Conservation (phyloP, 1,284 basidiomycete species). For the Moesziomyces sp. region DNA sequence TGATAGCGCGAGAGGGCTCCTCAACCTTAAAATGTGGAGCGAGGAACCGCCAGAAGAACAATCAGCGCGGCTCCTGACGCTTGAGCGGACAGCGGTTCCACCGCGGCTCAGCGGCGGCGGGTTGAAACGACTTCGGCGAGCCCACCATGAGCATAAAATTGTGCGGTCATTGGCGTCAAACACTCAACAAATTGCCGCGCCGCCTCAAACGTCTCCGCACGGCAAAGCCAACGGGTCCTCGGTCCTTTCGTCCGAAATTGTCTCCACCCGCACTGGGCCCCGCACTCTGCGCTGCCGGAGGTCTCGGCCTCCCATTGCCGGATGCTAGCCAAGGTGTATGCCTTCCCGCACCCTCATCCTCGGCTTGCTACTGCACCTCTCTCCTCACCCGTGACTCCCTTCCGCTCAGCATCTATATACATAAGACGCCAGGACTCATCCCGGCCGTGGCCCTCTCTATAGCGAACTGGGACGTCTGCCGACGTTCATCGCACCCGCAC, state of each 20-base stretch:
- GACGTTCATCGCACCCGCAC: no score
- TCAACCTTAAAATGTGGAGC: slow-evolving; percentile 33
- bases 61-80: no score
- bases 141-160: not conserved
- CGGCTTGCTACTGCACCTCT: not conserved
- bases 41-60: not conserved
- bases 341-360: not conserved
- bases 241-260: slow-evolving; percentile 19
- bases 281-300: not conserved
- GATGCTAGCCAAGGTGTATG: not conserved
- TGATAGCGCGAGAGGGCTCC: no score
- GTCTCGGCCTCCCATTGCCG: not conserved
- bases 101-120: not conserved
- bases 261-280: not conserved
- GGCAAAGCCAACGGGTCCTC: not conserved
- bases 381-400: no score
- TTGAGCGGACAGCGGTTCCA: not conserved
- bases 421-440: no score
- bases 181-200: not conserved
- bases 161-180: not conserved
- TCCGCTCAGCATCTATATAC: no score
- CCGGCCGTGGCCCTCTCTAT: no score
- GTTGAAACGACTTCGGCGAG: not conserved
- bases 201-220: slow-evolving; percentile 6
- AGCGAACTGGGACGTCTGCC: no score